Evolutionary conservation across 1,139 yeast genomes (phyloP), one percentile per base, ranked within the genome.

Genomic region (Magnusiomyces tetraspermus): DNA sequence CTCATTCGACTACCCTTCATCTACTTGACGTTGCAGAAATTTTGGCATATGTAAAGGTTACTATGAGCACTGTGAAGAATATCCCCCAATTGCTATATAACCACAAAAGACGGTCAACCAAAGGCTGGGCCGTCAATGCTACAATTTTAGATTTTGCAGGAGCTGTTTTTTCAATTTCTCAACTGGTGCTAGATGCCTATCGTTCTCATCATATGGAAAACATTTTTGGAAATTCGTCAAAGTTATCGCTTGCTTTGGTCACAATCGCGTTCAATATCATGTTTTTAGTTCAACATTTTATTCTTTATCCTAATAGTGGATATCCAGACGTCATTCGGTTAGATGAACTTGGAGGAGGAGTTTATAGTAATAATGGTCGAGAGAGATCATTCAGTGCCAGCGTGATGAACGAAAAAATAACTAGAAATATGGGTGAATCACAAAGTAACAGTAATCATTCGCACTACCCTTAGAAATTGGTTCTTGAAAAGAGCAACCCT

Each of bases 81-180:
- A 62, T 82, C 4, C 87, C 88, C 0, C 88, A 82, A 61, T 74
- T 81, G 3, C 59, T 68, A 31, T 77, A 78, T 61, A 82, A 82
- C 59, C 70, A 67, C 55, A 71, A 71, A 48, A 73, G 86, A 51
- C 70, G 72, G 55, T 76, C 84, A 1, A 77, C 82, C 62, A 67
- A 70, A 53, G 87, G 86, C 0, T 79, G 80, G 62, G 76, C 85
- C 3, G 77, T 76, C 49, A 62, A 71, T 15, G 76, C 82, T 17
- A 74, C 76, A 0, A 59, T 64, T 13, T 64, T 80, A 33, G 88
- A 82, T 65, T 60, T 77, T 11, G 57, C 71, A 1, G 88, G 88
- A 5, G 80, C 84, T 11, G 30, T 74, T 1, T 72, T 79, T 40
- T 76, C 82, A 0, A 60, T 77, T 17, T 37, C 63, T 2, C 86